Conservation (phyloP, 2,329 filamentous ascomycete genomes). For the Talaromyces atroroseus region DNA sequence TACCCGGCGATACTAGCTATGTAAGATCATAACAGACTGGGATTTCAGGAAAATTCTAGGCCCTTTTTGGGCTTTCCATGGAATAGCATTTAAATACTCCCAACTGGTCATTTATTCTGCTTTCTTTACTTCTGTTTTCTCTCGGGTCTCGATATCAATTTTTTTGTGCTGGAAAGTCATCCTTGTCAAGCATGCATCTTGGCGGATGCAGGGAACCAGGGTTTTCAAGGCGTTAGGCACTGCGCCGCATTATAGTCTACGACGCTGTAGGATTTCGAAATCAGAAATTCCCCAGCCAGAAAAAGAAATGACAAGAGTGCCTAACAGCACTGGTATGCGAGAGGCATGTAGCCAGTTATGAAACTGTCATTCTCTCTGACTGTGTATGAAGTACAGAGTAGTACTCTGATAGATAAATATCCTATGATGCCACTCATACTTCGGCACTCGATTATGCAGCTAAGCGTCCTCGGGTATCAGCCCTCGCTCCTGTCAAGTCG, state of each 20-base stretch:
- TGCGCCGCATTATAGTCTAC: background rate
- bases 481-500: background rate
- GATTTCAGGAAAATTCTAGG: background rate
- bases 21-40: no score
- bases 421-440: no score
- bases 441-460: no score
- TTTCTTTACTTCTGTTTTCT: background rate
- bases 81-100: background rate
- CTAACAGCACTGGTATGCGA: no score
- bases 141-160: background rate
- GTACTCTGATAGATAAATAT: no score
- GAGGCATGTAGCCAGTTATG: no score
- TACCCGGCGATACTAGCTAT: no score
- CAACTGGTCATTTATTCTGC: background rate
- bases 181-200: background rate
- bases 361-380: no score
- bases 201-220: background rate
- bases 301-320: background rate
- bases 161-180: background rate
- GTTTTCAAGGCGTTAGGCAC: background rate
- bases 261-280: background rate
- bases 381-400: no score
- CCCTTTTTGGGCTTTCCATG: background rate
- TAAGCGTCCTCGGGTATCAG: background rate
- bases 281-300: background rate